Evolutionary conservation across 306 rosid species (phyloP).

Genomic region (Clitoria ternatea): DNA sequence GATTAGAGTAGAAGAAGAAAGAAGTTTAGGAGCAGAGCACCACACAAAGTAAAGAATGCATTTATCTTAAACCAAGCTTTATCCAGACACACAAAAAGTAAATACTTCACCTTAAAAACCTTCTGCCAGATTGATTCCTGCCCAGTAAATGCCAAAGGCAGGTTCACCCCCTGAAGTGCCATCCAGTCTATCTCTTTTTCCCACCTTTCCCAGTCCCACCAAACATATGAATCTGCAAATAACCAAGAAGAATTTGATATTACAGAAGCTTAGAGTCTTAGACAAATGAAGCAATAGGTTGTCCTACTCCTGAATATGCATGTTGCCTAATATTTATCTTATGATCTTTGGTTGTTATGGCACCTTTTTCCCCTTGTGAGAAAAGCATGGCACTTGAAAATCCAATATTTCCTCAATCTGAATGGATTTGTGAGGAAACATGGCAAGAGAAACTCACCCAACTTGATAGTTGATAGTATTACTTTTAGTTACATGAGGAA

Average conservation of each 20-base stretch:
- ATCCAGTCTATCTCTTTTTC: slow-evolving; percentile 98
- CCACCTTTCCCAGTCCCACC: slow-evolving; percentile 99
- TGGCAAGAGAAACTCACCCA: not conserved
- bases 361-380: not conserved
- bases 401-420: not conserved
- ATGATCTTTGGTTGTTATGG: not conserved
- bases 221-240: slow-evolving; percentile 80
- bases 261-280: slow-evolving; percentile 10
- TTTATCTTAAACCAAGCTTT: not conserved
- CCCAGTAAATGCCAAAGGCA: slow-evolving; percentile 92
- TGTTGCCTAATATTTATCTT: not conserved
- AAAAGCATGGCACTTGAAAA: not conserved
- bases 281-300: not conserved
- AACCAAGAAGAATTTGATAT: slow-evolving; percentile 16
- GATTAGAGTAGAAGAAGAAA: too few species aligned
- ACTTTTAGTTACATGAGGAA: not conserved
- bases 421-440: not conserved
- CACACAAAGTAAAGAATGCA: not conserved
- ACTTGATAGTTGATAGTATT: not conserved
- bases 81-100: not conserved
- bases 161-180: slow-evolving; percentile 97
- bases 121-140: slow-evolving; percentile 95
- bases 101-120: slow-evolving; percentile 64
- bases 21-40: too few species aligned
- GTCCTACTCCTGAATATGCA: not conserved